Evolutionary conservation across 2,329 filamentous ascomycete species (phyloP), one percentile per base, ranked within the genome.

Genomic region (Penicillium verrucosum): DNA sequence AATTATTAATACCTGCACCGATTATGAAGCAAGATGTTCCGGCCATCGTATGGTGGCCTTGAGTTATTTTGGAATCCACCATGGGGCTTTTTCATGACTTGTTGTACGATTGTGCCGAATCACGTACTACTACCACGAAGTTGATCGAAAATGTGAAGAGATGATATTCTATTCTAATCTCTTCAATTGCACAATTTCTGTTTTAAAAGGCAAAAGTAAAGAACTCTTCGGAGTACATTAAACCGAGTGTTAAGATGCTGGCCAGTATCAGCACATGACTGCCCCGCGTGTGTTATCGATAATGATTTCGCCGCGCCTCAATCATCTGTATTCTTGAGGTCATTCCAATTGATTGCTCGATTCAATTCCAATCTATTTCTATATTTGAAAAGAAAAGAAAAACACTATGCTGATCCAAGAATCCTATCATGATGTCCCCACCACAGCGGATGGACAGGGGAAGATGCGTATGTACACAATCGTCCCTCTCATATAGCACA

Each of bases 361-460:
- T 47, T 44, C 16, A 16, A 36, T 25, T 44, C 18, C 38, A 21
- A 9, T n/a, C 27, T 27, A 25, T 16, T 34, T 32, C 9, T 23
- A n/a, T 29, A 1, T n/a, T 18, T 27, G 27, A 25, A 21, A 51
- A 16, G 5, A 18, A 44, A 54, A 14, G 8, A 29, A 48, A 52
- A n/a, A 44, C 43, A 62, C 29, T 12, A 75, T 75, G 73, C 61
- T 75, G 36, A 68, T 75, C 37, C 66, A 70, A 56, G 73, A 75
- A 63, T 69, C 63, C 30, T 61, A 66, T 52, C 61, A 70, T 53
- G 73, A 75, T 69, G 73, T 75, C 18, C 68, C 69, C 41, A 75
- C 73, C 56, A 69, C 61, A 50, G 73, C 70, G n/a, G 73, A 70
- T 55, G 73, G 72, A 40, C 63, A 68, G 52, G 73, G 73, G 25